phyloP scores from a whole-genome alignment of 23 red algal species.

The Pyropia haitanensis region DNA sequence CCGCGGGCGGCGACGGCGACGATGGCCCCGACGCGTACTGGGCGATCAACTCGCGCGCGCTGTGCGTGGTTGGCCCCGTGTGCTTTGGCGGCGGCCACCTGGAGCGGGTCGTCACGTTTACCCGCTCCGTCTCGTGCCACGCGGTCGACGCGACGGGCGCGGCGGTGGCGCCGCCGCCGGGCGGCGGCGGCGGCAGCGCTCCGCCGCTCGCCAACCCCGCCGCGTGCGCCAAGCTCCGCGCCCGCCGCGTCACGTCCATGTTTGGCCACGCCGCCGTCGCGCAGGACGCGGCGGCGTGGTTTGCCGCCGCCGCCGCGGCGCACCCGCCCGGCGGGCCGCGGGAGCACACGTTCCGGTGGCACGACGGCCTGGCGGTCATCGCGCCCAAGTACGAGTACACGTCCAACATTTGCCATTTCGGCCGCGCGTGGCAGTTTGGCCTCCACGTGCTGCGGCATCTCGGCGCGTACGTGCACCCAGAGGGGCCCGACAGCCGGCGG shows the following conservation, averaged over 20 bases:
- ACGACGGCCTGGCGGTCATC: constrained; percentile 39
- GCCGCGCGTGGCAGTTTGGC: constrained; percentile 43
- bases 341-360: constrained; percentile 42
- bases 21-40: constrained; percentile 30
- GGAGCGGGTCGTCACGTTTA: constrained; percentile 30
- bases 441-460: constrained; percentile 52
- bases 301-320: not conserved
- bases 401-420: constrained; percentile 60
- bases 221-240: constrained; percentile 26
- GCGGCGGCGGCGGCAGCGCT: not conserved
- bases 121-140: constrained; percentile 15
- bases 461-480: constrained; percentile 17
- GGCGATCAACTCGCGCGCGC: constrained; percentile 49
- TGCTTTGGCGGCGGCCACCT: constrained; percentile 33
- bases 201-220: not conserved
- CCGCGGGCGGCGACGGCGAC: too few species aligned
- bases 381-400: constrained; percentile 59
- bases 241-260: constrained; percentile 20
- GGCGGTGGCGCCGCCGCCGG: constrained; percentile 1
- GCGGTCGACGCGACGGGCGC: constrained; percentile 18
- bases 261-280: constrained; percentile 29
- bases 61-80: constrained; percentile 27
- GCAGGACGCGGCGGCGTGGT: constrained; percentile 5
- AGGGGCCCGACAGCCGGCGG: too few species aligned
- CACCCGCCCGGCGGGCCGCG: constrained; percentile 5